Conservation (phyloP, 2,329 filamentous ascomycete species). For the Epichloe elymi region DNA sequence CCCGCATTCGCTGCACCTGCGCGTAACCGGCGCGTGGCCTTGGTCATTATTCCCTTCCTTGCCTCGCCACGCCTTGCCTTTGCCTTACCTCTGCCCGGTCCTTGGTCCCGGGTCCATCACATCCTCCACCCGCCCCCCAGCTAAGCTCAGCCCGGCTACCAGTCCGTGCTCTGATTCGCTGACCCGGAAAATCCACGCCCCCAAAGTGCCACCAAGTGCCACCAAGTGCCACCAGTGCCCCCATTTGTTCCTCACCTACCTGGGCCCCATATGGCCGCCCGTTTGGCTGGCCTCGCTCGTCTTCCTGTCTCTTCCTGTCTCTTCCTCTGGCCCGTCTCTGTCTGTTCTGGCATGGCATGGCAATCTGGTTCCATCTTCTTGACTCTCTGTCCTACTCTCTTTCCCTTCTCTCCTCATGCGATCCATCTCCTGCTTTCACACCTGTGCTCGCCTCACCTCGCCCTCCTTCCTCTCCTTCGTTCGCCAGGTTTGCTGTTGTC, state of each 20-base stretch:
- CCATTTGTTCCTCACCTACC: constrained; percentile 1
- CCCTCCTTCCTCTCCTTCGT: background rate
- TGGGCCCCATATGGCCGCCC: background rate
- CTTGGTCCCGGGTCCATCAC: constrained; percentile 6
- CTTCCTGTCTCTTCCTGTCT: background rate
- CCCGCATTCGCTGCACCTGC: background rate
- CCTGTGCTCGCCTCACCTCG: background rate
- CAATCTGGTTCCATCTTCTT: constrained; percentile 1
- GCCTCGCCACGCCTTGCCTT: constrained; percentile 1
- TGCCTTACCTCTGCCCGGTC: constrained; percentile 1
- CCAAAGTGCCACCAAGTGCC: background rate
- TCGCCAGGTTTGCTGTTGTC: background rate
- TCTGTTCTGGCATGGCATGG: too few relatives aligned
- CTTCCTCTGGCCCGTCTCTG: background rate
- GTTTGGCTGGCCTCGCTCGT: background rate
- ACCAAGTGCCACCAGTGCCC: background rate
- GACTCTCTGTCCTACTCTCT: constrained; percentile 1
- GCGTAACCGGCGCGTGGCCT: background rate
- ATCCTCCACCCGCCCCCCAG: background rate
- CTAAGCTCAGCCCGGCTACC: background rate
- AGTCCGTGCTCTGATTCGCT: background rate
- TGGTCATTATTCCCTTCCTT: background rate
- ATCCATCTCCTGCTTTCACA: background rate
- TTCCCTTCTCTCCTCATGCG: background rate
- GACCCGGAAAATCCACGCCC: background rate